Evolutionary conservation across 2,329 filamentous ascomycete genomes (phyloP), one percentile per base, ranked within the genome.

Genomic region (Neoscytalidium dimidiatum): DNA sequence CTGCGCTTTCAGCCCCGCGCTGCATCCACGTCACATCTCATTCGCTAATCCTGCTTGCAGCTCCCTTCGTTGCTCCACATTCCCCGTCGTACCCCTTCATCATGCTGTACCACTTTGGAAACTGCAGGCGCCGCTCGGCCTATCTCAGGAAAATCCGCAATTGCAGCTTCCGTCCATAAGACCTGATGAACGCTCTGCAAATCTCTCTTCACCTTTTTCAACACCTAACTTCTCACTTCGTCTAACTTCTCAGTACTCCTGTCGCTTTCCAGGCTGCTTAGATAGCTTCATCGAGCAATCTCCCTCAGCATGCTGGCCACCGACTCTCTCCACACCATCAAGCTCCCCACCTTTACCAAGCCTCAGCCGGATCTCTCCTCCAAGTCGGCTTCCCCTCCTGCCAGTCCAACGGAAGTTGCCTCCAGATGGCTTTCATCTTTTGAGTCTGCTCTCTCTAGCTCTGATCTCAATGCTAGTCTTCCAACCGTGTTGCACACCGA

Each of bases 401-500:
- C 63, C 7, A 64, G 65, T 3, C 72, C 74, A 11, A 67, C 64
- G 2, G 53, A 66, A 6, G 69, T 75, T 41, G 73, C 71, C 1
- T 68, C 72, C 38, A 65, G 67, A 66, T 77, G 74, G 74, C 71
- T 77, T 3, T 62, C 69, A 5, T 66, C 68, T 3, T 74, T 77
- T 66, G 53, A 68, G 19, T 35, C 65, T 9, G 67, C 71, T 8
- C 69, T 77, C 21, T 38, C 66, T 11, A 69, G 64, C 31, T 11
- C 48, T 19, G 67, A 67, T 23, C 67, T 74, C 61, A 41, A 48
- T 3, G 60, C 65, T 3, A 64, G 63, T 13, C 64, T 76, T 4
- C 26, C 62, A 26, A 43, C 60, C 26, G 35, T 85, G 3, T 82
- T 86, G 51, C 69, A 78, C 2, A 68, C 76, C 0, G 75, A 82